A percentile compares a stretch with the other conserved stretches of the same genome.
Conservation (phyloP, 352 stramenopile genomes). For the Phytophthora kernoviae region DNA sequence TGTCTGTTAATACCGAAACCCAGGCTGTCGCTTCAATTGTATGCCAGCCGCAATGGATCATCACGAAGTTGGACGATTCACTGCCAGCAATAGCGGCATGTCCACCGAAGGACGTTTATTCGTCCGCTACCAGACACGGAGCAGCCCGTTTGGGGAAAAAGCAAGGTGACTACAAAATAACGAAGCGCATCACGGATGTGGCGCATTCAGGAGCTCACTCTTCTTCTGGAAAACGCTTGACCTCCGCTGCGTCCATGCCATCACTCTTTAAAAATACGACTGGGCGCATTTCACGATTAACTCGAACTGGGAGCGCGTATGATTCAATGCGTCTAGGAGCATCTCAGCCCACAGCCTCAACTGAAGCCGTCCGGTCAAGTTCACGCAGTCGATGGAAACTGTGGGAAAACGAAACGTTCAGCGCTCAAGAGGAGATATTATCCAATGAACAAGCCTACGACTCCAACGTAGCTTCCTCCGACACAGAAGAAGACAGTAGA, state of each 20-base stretch:
- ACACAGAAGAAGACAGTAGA: not conserved
- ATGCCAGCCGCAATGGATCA: slow-evolving; percentile 40
- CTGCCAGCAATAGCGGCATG: slow-evolving; percentile 21
- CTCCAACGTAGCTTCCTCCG: not conserved
- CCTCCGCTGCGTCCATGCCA: slow-evolving; percentile 23
- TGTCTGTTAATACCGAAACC: not conserved
- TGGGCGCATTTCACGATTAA: not conserved
- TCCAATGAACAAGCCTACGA: too few species aligned
- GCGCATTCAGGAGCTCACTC: slow-evolving; percentile 7
- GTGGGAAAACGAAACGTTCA: slow-evolving; percentile 17
- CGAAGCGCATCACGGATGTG: not conserved
- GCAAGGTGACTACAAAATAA: slow-evolving; percentile 9
- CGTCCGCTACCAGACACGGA: slow-evolving; percentile 19
- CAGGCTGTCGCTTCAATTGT: not conserved
- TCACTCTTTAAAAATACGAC: slow-evolving; percentile 25
- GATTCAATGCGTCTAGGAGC: not conserved
- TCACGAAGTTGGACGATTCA: slow-evolving; percentile 59
- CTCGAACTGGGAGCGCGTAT: not conserved
- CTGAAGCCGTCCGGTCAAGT: slow-evolving; percentile 15
- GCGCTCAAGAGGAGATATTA: slow-evolving; percentile 19
- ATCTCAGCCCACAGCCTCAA: not conserved
- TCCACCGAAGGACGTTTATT: slow-evolving; percentile 11
- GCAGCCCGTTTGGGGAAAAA: slow-evolving; percentile 7
- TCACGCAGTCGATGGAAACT: slow-evolving; percentile 32
- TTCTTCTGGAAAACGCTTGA: slow-evolving; percentile 15